Percentiles rank a stretch among this genome's conserved stretches.
phyloP scores from a whole-genome alignment of 352 stramenopile genomes.

The Saprolegnia diclina region DNA sequence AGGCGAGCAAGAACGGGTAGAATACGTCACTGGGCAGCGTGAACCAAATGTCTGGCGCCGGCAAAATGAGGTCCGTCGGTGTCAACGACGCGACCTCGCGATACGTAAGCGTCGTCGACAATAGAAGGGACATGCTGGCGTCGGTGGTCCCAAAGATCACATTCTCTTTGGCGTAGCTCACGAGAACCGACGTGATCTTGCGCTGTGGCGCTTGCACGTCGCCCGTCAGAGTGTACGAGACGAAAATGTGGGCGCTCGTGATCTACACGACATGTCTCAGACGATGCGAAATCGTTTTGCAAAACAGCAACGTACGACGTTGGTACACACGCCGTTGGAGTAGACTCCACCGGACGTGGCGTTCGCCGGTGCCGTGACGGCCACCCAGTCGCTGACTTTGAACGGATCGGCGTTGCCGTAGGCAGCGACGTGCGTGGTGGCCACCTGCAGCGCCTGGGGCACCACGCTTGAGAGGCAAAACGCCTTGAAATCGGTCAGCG shows the following conservation, averaged over 20 bases:
- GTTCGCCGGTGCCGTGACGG: not conserved
- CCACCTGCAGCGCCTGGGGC: not conserved
- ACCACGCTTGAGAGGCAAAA: not conserved
- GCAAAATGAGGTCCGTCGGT: not conserved
- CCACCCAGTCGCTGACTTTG: slow-evolving; percentile 5
- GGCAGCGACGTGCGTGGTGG: not conserved
- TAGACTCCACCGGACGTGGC: not conserved
- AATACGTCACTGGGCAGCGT: not conserved
- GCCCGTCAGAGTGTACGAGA: not conserved
- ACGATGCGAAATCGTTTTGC: not conserved
- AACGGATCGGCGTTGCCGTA: slow-evolving; percentile 11
- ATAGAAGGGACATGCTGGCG: not conserved
- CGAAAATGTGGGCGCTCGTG: not conserved
- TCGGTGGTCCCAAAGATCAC: not conserved
- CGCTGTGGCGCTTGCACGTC: not conserved
- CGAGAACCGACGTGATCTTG: not conserved
- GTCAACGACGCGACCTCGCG: not conserved
- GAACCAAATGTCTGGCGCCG: slow-evolving; percentile 5
- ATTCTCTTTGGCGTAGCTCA: not conserved
- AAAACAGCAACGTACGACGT: not conserved
- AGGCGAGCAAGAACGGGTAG: slow-evolving; percentile 2
- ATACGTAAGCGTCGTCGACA: not conserved
- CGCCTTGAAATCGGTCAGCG: not conserved
- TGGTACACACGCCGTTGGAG: not conserved
- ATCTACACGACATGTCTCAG: not conserved